Base-by-base conservation (phyloP, 2,329 filamentous ascomycete species). In the Colletotrichum endophyticum region DNA sequence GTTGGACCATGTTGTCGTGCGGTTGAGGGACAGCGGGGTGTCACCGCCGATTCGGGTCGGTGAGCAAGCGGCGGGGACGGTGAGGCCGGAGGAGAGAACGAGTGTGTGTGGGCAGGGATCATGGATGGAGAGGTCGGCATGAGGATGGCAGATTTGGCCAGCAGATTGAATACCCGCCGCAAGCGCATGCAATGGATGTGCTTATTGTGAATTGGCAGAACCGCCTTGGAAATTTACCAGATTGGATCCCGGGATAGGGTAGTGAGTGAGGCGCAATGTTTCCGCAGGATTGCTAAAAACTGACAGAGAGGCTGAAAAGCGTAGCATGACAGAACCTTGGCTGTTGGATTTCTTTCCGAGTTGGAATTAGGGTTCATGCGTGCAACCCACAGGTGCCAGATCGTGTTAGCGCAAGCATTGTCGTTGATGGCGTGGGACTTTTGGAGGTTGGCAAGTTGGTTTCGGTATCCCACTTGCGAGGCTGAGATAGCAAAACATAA, bases 31-130 rank as follows among this genome's bases (percentile, higher is more conserved):
- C 49, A 39, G 62, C 62, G 30, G 62, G 12, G 32, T 30, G 53
- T 70, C 67, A 70, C 67, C 67, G 67, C 67, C 67, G 56, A 70
- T 62, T 70, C 53, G 67, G 67, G 16, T 70, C 67, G 53, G 67
- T 61, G 49, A 68, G 49, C 16, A 30, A 68, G 19, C 13, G 30
- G 44, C n/a, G 44, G 30, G 61, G 27, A 57, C 27, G 53, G 27
- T 25, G 32, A 16, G 53, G 56, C 30, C 8, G 28, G 49, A 39
- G 57, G 19, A 44, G 27, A 15, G 12, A 16, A 53, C 34, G 56
- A 57, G 36, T 30, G 25, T 16, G 67, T n/a, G 30, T 8, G 27
- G 68, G 36, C 68, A 70, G 68, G 57, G 68, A 53, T 63, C 68
- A 70, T 63, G 57, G 68, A 70, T 63, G 11, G 28, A 62, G 34